Percentiles rank a stretch among this genome's conserved stretches.
phyloP scores from a whole-genome alignment of 768 basidiomycete species.

The Lepiota subincarnata region DNA sequence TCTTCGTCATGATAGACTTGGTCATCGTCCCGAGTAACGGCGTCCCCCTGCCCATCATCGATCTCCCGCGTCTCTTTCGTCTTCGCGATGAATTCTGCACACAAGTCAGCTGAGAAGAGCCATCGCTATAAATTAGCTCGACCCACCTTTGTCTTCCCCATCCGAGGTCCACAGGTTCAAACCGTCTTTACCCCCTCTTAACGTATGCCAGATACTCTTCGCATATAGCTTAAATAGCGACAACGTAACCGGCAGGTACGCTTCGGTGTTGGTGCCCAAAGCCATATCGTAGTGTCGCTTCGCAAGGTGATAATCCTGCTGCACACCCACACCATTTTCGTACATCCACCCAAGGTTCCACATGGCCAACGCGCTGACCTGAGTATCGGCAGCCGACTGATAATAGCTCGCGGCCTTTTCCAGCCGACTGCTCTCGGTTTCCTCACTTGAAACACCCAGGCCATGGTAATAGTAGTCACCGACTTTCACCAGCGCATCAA shows the following conservation, averaged over 20 bases:
- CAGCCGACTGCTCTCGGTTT: slow-evolving; percentile 53
- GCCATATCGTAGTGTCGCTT: slow-evolving; percentile 94
- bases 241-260: slow-evolving; percentile 81
- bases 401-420: slow-evolving; percentile 95
- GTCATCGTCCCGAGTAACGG: slow-evolving; percentile 29
- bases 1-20: slow-evolving; percentile 42
- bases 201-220: slow-evolving; percentile 79
- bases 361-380: slow-evolving; percentile 90
- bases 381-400: slow-evolving; percentile 90
- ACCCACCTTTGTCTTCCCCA: slow-evolving; percentile 41
- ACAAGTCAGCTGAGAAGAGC: not conserved
- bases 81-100: slow-evolving; percentile 16
- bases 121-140: not conserved
- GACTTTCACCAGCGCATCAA: slow-evolving; percentile 97
- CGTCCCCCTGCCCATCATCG: slow-evolving; percentile 32
- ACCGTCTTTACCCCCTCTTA: slow-evolving; percentile 66
- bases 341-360: slow-evolving; percentile 99
- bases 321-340: slow-evolving; percentile 90
- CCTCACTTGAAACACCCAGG: slow-evolving; percentile 69
- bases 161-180: slow-evolving; percentile 64
- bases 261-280: slow-evolving; percentile 82
- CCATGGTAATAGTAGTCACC: slow-evolving; percentile 97
- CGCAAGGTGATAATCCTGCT: slow-evolving; percentile 93
- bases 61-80: slow-evolving; percentile 34
- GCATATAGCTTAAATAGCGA: slow-evolving; percentile 80